Base-by-base conservation (phyloP, 768 basidiomycete species). In the Kwoniella mangroviensis region DNA sequence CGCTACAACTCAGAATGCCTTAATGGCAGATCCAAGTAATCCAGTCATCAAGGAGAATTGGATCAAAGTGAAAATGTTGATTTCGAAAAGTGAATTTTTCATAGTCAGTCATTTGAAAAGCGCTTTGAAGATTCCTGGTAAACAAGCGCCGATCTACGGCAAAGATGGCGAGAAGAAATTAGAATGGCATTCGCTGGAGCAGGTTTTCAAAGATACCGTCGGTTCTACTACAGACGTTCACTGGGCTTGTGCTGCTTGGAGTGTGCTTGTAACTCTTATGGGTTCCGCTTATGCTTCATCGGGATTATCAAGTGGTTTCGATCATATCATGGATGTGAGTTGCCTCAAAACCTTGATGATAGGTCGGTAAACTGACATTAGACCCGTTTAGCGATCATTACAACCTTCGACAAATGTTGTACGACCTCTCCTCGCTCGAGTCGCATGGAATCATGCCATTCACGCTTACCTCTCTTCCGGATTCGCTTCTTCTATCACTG, bases 191-290 rank as follows among this genome's bases (percentile, higher is more conserved):
- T 65, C 66, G 0, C 58, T 78, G 13, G 77, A 76, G 41, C 64
- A 68, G 51, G 42, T 71, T 0, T 70, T 80, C 59, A 79, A 73
- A 67, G 75, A 78, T 42, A 73, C 73, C 6, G 69, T 80, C 19
- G 75, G 77, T 1, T 58, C 54, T 4, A 72, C 59, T 12, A 65
- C 69, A n/a, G 77, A 78, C 13, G 77, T 79, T 0, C 63, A 74
- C 21, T 83, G 82, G 82, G 76, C 79, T 19, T 81, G 79, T 63
- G 73, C 79, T 5, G 71, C 80, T 49, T 83, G 79, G 79, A 63
- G 78, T 6, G 63, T 69, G 6, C 13, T 83, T 6, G 78, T 81
- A 12, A 79, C 69, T 40, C 57, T 81, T 55, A 75, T 83, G 63
- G 82, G 82, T 5, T 69, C 72, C 17, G 53, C 70, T 9, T 81